Conservation (phyloP, 495 filamentous ascomycete species). For the Trichocladium antarcticum region DNA sequence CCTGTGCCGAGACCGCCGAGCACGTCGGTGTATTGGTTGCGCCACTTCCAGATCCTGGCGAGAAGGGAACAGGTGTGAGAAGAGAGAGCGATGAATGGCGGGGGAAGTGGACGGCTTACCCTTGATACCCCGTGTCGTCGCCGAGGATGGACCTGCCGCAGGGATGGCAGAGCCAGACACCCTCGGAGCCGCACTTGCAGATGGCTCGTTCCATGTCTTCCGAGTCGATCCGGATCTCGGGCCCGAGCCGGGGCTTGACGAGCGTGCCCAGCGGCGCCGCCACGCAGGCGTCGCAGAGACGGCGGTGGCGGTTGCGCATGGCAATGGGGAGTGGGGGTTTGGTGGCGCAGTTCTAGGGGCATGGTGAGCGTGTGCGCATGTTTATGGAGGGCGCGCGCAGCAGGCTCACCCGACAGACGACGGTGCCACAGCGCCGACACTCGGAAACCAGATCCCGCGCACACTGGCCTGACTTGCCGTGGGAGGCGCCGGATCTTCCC, state of each 20-base stretch:
- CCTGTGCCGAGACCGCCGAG: conserved; percentile 75
- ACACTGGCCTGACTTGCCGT: conserved; percentile 60
- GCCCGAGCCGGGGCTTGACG: conserved; percentile 22
- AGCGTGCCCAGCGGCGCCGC: conserved; percentile 49
- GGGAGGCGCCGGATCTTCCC: conserved; percentile 23
- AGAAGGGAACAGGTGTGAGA: not conserved
- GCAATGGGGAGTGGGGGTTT: conserved; percentile 55
- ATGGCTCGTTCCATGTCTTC: conserved; percentile 46
- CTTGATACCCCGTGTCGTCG: conserved; percentile 60
- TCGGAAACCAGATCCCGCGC: conserved; percentile 75
- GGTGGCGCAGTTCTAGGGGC: conserved; percentile 64
- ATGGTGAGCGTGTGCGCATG: not conserved
- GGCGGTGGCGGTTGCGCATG: conserved; percentile 59
- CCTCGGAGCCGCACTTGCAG: conserved; percentile 52
- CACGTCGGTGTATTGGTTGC: conserved; percentile 68
- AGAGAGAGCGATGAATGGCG: not conserved
- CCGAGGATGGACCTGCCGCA: conserved; percentile 60
- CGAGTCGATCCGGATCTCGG: conserved; percentile 21
- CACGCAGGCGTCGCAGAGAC: conserved; percentile 64
- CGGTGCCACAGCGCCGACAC: conserved; percentile 63
- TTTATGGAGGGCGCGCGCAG: not conserved
- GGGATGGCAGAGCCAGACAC: conserved; percentile 68
- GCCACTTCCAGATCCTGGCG: conserved; percentile 74
- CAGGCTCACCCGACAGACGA: conserved; percentile 63
- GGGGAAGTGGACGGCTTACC: conserved; percentile 20